Base-by-base conservation (phyloP, 2,329 filamentous ascomycete genomes). In the Lachnellula cervina region DNA sequence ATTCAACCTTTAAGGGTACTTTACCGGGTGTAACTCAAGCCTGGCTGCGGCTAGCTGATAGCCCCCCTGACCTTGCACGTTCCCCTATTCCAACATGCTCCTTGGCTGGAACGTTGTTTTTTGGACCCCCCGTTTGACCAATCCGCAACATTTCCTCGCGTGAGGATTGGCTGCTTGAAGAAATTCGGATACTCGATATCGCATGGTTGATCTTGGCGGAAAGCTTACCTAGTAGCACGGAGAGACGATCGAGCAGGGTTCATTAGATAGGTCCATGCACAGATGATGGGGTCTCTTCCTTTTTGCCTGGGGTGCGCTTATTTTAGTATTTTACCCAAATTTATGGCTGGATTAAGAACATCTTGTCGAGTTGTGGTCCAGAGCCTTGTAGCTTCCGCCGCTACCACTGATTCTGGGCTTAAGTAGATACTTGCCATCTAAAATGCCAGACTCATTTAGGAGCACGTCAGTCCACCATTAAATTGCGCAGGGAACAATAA, bases 1-100 rank as follows among this genome's bases (percentile, higher is more conserved):
- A 52, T 52, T 52, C 42, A 46, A 47, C 42, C 43, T 52, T 52
- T 52, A 52, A 52, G 51, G 19, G 25, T n/a, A 17, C 28, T 49
- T 40, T 25, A 42, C 17, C 48, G 48, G 48, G 48, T 50, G 48
- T 50, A 42, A 42, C 48, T 40, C 5, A 35, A 3, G 6, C 16
- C 42, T 28, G 17, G 14, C 38, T 50, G 48, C 17, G 48, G 48
- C 48, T 50, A 14, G n/a, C n/a, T 14, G 14, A 40, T 17, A 16
- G 16, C 16, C 16, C 17, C 16, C 16, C 17, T 17, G 16, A 17
- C 37, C 16, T 17, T 32, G 9, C 28, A 32, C 28, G 28, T 32
- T 32, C 28, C 28, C 28, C 28, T 32, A 32, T 32, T 32, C 0
- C 28, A 32, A 9, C 28, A 11, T 32, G 8, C 28, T 32, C 28